phyloP scores from a whole-genome alignment of 78 protist genomes.

The Chrysochromulina parva region DNA sequence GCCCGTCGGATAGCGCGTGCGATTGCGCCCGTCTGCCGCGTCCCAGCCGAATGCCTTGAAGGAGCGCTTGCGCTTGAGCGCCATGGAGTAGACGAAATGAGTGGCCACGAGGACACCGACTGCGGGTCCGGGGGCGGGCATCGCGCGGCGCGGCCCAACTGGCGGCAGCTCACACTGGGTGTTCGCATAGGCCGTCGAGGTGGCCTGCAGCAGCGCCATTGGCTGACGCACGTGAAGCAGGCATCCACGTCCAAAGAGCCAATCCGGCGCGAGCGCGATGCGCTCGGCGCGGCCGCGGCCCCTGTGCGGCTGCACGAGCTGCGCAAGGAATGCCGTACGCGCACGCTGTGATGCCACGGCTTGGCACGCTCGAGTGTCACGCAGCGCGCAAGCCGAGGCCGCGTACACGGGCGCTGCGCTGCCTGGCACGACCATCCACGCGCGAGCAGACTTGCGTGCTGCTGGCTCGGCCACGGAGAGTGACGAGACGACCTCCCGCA shows the following conservation, averaged over 20 bases:
- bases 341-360: background rate
- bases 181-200: too few species aligned
- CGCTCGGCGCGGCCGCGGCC: background rate
- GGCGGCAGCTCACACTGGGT: too few species aligned
- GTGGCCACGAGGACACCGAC: conserved; percentile 17
- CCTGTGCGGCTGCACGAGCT: background rate
- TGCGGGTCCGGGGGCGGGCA: background rate
- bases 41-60: conserved; percentile 5
- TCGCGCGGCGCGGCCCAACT: background rate
- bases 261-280: conserved; percentile 9
- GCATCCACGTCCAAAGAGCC: conserved; percentile 12
- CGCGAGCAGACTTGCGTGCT: background rate
- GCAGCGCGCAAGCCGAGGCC: background rate
- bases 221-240: background rate
- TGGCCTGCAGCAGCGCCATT: background rate
- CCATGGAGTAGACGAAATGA: conserved; percentile 2
- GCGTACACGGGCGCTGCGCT: background rate
- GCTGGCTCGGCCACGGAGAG: background rate
- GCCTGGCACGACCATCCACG: background rate
- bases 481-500: background rate
- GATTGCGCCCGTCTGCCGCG: background rate
- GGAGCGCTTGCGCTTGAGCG: conserved; percentile 24
- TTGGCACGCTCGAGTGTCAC: background rate
- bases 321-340: background rate
- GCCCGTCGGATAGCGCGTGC: background rate